Base-by-base conservation (phyloP, 352 stramenopile species). In the Pythium grandisporangium region DNA sequence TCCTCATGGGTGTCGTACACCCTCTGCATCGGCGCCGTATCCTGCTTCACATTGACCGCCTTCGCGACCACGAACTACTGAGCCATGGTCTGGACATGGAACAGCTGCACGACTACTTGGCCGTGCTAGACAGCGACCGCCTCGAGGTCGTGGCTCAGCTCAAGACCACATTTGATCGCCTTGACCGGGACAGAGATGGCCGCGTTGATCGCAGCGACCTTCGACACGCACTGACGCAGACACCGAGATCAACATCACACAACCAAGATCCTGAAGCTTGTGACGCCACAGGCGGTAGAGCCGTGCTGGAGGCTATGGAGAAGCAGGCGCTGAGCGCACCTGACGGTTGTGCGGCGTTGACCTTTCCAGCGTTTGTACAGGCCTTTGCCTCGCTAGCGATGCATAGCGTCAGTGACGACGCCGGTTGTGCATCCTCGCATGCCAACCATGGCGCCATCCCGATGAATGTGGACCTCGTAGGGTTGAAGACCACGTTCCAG, bases 21-120 rank as follows among this genome's bases (percentile, higher is more conserved):
- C 67, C 74, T 2, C 38, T 85, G 6, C 71, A 88, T 37, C 73
- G 76, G 0, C 61, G 56, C 0, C 68, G 73, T 6, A 13, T 91
- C 3, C 53, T 84, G 6, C 30, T 70, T 7, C 56, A 70, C 30
- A 50, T 91, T 2, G 71, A 91, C 51, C 70, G 74, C 14, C 42
- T 88, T 13, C 59, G 66, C 20, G 72, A 86, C 50, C 53, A 64
- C n/a, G 67, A 81, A 32, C 47, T 84, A 21, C 46, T 86, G 2
- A 54, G 63, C 30, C 62, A 78, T 27, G 72, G 71, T 1, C 44
- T 87, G 13, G 70, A 83, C 54, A 87, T 80, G 40, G 67, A 57
- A 1, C 73, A 90, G 39, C 55, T 90, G 21, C 43, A 81, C 51
- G 74, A 91, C 46, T 89, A 89, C 41, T 42, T 89, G 14, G 68